Evolutionary conservation across 2,329 filamentous ascomycete species (phyloP).

Genomic region (Bipolaris sorokiniana): DNA sequence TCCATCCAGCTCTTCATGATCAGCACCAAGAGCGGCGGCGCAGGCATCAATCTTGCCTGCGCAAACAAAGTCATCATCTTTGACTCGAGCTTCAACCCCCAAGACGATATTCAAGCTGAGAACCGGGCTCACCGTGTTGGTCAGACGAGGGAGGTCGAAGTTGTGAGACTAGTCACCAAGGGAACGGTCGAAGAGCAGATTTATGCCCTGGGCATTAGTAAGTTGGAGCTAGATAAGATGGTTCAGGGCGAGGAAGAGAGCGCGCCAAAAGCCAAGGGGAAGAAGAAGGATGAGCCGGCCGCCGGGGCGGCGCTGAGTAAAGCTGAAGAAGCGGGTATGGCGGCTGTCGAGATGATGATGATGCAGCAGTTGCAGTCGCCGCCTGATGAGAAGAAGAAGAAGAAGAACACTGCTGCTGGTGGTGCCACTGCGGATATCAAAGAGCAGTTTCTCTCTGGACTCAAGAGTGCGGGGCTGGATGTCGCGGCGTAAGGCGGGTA

Average conservation of each 20-base stretch:
- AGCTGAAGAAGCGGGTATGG: conserved; percentile 41
- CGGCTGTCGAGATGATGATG: conserved; percentile 51
- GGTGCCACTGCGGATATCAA: conserved; percentile 42
- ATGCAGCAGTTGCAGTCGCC: conserved; percentile 36
- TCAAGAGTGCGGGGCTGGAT: conserved; percentile 53
- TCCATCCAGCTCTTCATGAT: conserved; percentile 89
- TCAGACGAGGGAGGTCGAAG: conserved; percentile 87
- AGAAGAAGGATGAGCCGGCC: conserved; percentile 25
- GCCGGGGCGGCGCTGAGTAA: conserved; percentile 41
- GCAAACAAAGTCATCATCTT: conserved; percentile 99
- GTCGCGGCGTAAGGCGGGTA: conserved; percentile 21
- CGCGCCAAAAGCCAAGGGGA: conserved; percentile 20
- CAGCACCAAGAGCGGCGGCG: conserved; percentile 92
- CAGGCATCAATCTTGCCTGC: conserved; percentile 92
- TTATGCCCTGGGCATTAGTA: conserved; percentile 87
- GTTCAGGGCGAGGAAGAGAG: conserved; percentile 67
- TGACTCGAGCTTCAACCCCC: conserved; percentile 95
- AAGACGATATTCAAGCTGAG: conserved; percentile 97
- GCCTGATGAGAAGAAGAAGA: conserved; percentile 8
- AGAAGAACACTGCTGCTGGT: neutral
- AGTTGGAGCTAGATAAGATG: conserved; percentile 83
- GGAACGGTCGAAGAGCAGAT: conserved; percentile 93
- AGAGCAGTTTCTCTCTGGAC: conserved; percentile 49
- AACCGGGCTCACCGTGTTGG: conserved; percentile 95
- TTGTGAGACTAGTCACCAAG: conserved; percentile 80